Evolutionary conservation across 805 yeast species (phyloP), one percentile per base, ranked within the genome.

Genomic region (Starmerella tilneyi): DNA sequence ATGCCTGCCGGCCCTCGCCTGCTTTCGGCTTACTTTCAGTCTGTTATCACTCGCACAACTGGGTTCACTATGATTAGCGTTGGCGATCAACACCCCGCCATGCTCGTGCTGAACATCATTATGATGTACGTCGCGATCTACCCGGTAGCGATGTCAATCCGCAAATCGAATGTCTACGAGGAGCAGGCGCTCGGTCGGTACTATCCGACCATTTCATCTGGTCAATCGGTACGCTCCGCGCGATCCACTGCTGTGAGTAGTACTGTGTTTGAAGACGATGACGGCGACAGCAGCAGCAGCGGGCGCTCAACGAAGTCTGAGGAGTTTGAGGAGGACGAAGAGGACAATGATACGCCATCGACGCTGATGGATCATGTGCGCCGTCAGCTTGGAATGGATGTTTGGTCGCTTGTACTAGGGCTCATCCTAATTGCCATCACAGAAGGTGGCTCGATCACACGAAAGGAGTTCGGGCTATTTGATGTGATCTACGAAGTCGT

Each of bases 81-180:
- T 31, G 66, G 84, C 2, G 60, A 62, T 33, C 68, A 92, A 36
- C 92, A 86, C 57, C 92, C 96, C 0, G 92, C 95, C 0, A 84
- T 89, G 41, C 95, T 86, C 62, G 94, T 92, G 23, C 78, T 92
- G 55, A 92, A 92, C 61, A 73, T 85, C 78, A 73, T 92, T 49
- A 89, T 92, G 97, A 92, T 92, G 98, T 92, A 92, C 65, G 86
- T 92, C 22, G 89, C 97, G 13, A 96, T 89, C 35, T 70, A 88
- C 59, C 99, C 99, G 1, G 68, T 92, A 55, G 98, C 99, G 26
- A 92, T 92, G 52, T 84, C 96, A 30, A 86, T 92, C 51, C 78
- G 99, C 66, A 75, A 96, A 62, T 92, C 98, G 16, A 92, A 92
- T 61, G 99, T 92, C 45, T 92, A 92, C 65, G 99, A 92, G 61